phyloP scores from a whole-genome alignment of 1,284 basidiomycete genomes.

The Coniophora puteana region DNA sequence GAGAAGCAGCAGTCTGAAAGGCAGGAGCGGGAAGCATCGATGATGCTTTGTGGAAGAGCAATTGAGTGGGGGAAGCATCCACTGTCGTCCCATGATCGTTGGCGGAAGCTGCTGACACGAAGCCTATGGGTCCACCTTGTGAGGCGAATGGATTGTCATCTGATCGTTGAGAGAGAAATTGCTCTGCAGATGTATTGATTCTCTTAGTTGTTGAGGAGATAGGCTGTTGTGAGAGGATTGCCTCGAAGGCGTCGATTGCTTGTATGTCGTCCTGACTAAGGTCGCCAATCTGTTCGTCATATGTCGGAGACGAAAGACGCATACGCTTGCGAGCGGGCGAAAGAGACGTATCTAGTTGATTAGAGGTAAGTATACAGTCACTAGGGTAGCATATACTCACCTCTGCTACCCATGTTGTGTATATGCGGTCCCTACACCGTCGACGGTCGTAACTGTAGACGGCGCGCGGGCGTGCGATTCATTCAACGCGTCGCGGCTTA shows the following conservation, averaged over 20 bases:
- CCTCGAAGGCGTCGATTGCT: slow-evolving; percentile 54
- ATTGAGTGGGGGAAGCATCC: slow-evolving; percentile 10
- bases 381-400: neutral
- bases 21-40: slow-evolving; percentile 3
- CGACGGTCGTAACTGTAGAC: too few relatives aligned
- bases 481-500: too few relatives aligned
- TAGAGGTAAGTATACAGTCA: neutral
- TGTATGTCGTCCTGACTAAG: slow-evolving; percentile 53
- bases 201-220: neutral
- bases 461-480: too few relatives aligned
- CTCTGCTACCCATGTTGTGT: too few relatives aligned
- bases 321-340: slow-evolving; percentile 51
- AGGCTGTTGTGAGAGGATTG: slow-evolving; percentile 39
- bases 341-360: too few relatives aligned
- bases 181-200: too few relatives aligned
- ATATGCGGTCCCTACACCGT: too few relatives aligned
- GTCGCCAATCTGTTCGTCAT: slow-evolving; percentile 51
- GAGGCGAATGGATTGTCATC: slow-evolving; percentile 44
- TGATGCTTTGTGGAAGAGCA: slow-evolving; percentile 18
- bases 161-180: too few relatives aligned
- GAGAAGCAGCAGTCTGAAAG: neutral
- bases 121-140: slow-evolving; percentile 7
- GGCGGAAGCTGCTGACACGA: neutral
- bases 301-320: slow-evolving; percentile 66
- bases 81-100: neutral